Percentiles rank a stretch among this genome's conserved stretches.
Evolutionary conservation across 306 rosid species (phyloP).

Genomic region (Canavalia gladiata): DNA sequence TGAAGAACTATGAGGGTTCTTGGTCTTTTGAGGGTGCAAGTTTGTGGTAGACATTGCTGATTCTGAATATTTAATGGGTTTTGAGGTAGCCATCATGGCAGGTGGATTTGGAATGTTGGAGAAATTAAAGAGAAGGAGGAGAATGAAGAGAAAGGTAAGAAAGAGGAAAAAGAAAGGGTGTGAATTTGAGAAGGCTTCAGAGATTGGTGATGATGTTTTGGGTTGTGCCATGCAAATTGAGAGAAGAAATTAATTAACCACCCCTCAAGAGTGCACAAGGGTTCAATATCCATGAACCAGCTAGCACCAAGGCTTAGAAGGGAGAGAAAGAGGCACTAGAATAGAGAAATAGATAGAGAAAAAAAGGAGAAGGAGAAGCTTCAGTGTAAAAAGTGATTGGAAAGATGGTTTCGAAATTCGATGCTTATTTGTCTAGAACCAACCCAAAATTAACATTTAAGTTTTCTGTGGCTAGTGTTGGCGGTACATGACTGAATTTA

Average conservation of each 20-base stretch:
- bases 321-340: background rate
- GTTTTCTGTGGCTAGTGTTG: slow-evolving; percentile 52
- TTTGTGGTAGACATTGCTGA: slow-evolving; percentile 44
- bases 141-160: slow-evolving; percentile 56
- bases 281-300: slow-evolving; percentile 89
- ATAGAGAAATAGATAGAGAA: slow-evolving; percentile 12
- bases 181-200: slow-evolving; percentile 54
- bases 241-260: slow-evolving; percentile 60
- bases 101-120: slow-evolving; percentile 40
- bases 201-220: slow-evolving; percentile 51
- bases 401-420: slow-evolving; percentile 65
- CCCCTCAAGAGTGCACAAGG: slow-evolving; percentile 84
- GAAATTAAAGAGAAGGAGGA: slow-evolving; percentile 54
- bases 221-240: slow-evolving; percentile 80
- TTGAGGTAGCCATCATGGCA: slow-evolving; percentile 59
- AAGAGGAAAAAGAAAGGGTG: slow-evolving; percentile 45
- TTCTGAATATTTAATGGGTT: slow-evolving; percentile 42
- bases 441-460: slow-evolving; percentile 47
- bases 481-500: slow-evolving; percentile 40
- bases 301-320: slow-evolving; percentile 54
- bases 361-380: slow-evolving; percentile 56
- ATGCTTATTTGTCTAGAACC: slow-evolving; percentile 60
- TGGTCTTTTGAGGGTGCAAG: slow-evolving; percentile 56
- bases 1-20: slow-evolving; percentile 24
- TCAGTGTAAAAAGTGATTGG: slow-evolving; percentile 59